These are phyloP conservation scores for Rutstroemia sp. DNA, from an alignment of 2,329 filamentous ascomycete species.

Conservation along the genomic window DNA sequence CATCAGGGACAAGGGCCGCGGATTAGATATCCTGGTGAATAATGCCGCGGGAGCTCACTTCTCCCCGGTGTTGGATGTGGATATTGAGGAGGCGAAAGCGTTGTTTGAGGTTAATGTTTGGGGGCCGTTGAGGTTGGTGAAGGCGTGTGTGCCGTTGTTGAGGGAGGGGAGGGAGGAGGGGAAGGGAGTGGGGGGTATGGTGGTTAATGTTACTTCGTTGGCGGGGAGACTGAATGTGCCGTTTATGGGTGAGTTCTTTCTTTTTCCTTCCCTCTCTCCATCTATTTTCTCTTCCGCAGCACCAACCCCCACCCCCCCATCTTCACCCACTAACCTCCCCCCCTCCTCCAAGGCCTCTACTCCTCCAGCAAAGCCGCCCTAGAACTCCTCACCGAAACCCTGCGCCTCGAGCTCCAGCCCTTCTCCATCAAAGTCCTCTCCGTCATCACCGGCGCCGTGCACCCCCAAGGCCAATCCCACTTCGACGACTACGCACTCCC, in stretches of 20 bases:
- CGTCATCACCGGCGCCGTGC: constrained; percentile 2
- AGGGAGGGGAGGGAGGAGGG: constrained; percentile 11
- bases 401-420: constrained; percentile 13
- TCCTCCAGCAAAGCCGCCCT: constrained; percentile 12
- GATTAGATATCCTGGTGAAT: constrained; percentile 31
- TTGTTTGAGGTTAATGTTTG: constrained; percentile 28
- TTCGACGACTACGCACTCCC: neutral
- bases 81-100: constrained; percentile 19
- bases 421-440: constrained; percentile 10
- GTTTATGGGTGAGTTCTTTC: constrained; percentile 20
- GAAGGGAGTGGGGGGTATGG: constrained; percentile 15
- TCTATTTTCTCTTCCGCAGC: too few species aligned
- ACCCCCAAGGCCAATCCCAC: neutral
- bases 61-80: constrained; percentile 23
- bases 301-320: neutral
- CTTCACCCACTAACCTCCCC: constrained; percentile 12
- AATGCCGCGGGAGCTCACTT: constrained; percentile 33
- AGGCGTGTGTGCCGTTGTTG: constrained; percentile 23
- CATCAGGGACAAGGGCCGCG: neutral
- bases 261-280: too few species aligned
- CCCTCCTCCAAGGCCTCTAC: constrained; percentile 14
- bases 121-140: constrained; percentile 21
- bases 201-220: constrained; percentile 21
- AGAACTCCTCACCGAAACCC: constrained; percentile 21
- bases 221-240: constrained; percentile 21